Evolutionary conservation across 495 filamentous ascomycete species (phyloP).

Genomic region (Mycothermus thermophilus): DNA sequence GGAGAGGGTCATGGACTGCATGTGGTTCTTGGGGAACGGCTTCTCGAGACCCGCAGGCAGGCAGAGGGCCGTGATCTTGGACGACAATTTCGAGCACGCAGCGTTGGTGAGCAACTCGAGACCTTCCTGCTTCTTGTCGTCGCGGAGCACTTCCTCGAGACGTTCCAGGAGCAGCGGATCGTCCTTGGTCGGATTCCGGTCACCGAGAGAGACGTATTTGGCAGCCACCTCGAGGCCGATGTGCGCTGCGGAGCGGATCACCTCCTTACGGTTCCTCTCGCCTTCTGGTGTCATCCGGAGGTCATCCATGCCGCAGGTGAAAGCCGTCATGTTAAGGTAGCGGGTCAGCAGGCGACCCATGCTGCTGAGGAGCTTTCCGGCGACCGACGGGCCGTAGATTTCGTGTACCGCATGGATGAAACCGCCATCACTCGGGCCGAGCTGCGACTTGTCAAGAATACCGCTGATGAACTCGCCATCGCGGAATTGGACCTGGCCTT

Average conservation of each 20-base stretch:
- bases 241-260: slow-evolving; percentile 50
- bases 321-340: slow-evolving; percentile 82
- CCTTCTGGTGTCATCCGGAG: slow-evolving; percentile 72
- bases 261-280: slow-evolving; percentile 54
- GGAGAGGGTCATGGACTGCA: slow-evolving; percentile 96
- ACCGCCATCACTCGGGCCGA: slow-evolving; percentile 76
- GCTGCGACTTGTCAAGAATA: slow-evolving; percentile 91
- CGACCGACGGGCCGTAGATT: slow-evolving; percentile 73
- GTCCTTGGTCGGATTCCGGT: slow-evolving; percentile 40
- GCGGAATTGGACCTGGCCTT: slow-evolving; percentile 69
- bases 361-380: slow-evolving; percentile 75
- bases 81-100: slow-evolving; percentile 56
- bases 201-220: slow-evolving; percentile 81
- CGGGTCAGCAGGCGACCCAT: slow-evolving; percentile 81
- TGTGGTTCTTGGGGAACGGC: slow-evolving; percentile 90
- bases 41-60: slow-evolving; percentile 75
- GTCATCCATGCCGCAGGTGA: slow-evolving; percentile 96
- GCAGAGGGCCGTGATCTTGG: slow-evolving; percentile 61
- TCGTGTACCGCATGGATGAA: slow-evolving; percentile 89
- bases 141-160: slow-evolving; percentile 78
- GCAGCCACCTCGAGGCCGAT: slow-evolving; percentile 73
- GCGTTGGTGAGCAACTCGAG: slow-evolving; percentile 75
- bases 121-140: slow-evolving; percentile 77
- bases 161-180: slow-evolving; percentile 59
- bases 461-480: slow-evolving; percentile 79